Base-by-base conservation (phyloP, 768 basidiomycete genomes). In the Pleurotus ostreatus region DNA sequence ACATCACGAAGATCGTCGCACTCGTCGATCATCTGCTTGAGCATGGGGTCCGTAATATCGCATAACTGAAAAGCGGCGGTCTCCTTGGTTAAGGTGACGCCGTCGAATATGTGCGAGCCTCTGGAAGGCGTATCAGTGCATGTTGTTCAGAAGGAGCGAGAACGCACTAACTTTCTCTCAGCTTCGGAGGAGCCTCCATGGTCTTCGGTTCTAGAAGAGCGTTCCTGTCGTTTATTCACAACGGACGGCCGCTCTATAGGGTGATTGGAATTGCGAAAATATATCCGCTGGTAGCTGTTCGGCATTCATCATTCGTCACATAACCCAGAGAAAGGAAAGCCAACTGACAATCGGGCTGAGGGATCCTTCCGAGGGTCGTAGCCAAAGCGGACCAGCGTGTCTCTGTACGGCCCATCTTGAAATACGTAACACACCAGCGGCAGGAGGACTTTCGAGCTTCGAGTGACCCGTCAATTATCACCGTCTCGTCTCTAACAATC, bases 51-150 rank as follows among this genome's bases (percentile, higher is more conserved):
- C 5, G 78, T 71, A 60, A 99, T 89, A 68, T 99, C 97, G 68
- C 91, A 91, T 5, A 99, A 77, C 69, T 98, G 97, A 72, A 92
- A 99, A 15, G 93, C 91, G 1, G 93, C 94, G 0, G 92, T 89
- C 68, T 96, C 90, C 62, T 88, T 86, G 45, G 87, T 84, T 46
- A 93, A 70, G 5, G 81, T 82, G 57, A 82, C 67, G 0, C 96
- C 97, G 67, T 99, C 93, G 62, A 98, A 99, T 30, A 94, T 79
- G 67, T 98, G 93, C 0, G 88, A 88, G 62, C 59, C 85, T 85
- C 55, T 5, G 2, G 3, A 49, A 46, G 18, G 15, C 26, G 39
- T 20, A 2, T 13, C 18, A 39, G 23, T 15, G 18, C 13, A 51
- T 26, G 18, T 59, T 38, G 45, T 51, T 49, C 30, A 55, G 63